Evolutionary conservation across 2,329 filamentous ascomycete species (phyloP).

Genomic region (Juglanconis sp.): DNA sequence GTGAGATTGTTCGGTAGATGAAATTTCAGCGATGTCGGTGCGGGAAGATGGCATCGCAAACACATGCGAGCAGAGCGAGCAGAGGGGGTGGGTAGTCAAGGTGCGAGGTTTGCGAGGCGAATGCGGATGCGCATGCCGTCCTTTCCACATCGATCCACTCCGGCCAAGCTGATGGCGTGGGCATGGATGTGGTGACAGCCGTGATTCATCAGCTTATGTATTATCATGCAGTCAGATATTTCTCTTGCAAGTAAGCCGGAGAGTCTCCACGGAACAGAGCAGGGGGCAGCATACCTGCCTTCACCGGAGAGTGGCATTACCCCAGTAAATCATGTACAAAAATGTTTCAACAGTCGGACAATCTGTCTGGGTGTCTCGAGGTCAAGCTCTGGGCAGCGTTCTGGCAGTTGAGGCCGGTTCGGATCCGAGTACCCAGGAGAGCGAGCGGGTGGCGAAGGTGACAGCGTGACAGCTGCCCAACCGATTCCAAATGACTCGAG

Average conservation of each 20-base stretch:
- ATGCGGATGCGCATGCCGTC: conserved; percentile 15
- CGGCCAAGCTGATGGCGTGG: neutral
- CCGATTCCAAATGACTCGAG: neutral
- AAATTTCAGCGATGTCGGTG: too few relatives aligned
- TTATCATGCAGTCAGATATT: neutral
- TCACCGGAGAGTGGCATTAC: neutral
- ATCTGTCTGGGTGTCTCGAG: neutral
- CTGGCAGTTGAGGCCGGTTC: neutral
- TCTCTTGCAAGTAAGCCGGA: neutral
- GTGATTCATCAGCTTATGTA: conserved; percentile 7
- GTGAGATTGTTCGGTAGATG: too few relatives aligned
- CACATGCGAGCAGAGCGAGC: neutral
- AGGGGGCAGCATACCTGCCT: neutral
- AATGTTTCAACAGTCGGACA: neutral
- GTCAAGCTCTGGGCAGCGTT: neutral
- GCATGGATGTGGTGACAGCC: conserved; percentile 4
- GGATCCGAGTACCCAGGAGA: neutral
- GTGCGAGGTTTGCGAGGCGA: neutral
- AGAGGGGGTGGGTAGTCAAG: neutral
- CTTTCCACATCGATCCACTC: conserved; percentile 11
- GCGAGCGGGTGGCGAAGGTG: neutral
- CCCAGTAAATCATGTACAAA: neutral
- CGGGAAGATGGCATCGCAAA: neutral
- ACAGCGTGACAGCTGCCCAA: neutral
- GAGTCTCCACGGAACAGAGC: neutral